phyloP scores from a whole-genome alignment of 1,139 yeast genomes.

The Lodderomyces margitis region DNA sequence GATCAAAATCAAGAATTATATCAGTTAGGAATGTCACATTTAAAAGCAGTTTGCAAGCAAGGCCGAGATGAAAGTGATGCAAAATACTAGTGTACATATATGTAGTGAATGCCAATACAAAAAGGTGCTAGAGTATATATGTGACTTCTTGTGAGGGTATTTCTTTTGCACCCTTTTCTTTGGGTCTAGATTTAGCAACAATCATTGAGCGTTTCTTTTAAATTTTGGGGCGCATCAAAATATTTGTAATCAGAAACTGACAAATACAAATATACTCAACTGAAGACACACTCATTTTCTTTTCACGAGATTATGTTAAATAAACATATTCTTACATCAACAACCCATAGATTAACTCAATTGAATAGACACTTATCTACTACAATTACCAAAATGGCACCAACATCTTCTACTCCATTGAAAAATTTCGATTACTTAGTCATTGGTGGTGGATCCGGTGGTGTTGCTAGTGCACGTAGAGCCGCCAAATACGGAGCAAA shows the following conservation, averaged over 20 bases:
- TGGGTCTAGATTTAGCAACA: too few species aligned
- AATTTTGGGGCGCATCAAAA: too few species aligned
- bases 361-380: constrained; percentile 17
- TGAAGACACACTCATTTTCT: too few species aligned
- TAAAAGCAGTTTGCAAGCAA: constrained; percentile 28
- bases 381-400: constrained; percentile 44
- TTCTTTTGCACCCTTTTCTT: too few species aligned
- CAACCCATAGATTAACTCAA: constrained; percentile 24
- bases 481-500: constrained; percentile 95
- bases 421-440: constrained; percentile 86
- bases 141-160: neutral
- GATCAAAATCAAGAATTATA: constrained; percentile 25
- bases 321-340: constrained; percentile 9
- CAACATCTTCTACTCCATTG: constrained; percentile 21
- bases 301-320: constrained; percentile 10
- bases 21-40: constrained; percentile 27
- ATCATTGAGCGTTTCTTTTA: too few species aligned
- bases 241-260: constrained; percentile 4
- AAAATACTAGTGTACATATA: neutral
- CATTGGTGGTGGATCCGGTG: constrained; percentile 99
- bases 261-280: neutral
- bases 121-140: neutral
- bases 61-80: constrained; percentile 13
- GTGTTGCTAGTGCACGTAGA: constrained; percentile 95
- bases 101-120: too few species aligned